These are phyloP conservation scores for Phialophora expanda DNA, from an alignment of 2,329 filamentous ascomycete species.

Conservation along the genomic window DNA sequence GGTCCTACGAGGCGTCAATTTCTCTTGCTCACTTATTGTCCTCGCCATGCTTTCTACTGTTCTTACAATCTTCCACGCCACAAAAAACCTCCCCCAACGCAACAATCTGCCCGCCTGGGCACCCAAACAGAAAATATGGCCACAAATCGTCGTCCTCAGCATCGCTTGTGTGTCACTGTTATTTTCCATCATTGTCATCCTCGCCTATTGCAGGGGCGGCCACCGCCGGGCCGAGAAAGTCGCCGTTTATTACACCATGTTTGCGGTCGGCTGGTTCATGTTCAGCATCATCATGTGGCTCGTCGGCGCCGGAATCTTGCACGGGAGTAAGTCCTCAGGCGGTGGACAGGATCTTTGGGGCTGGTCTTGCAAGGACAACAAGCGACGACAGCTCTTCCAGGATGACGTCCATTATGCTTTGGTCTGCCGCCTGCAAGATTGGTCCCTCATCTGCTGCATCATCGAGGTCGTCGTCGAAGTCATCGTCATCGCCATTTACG, in stretches of 20 bases:
- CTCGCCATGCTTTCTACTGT: slow-evolving; percentile 87
- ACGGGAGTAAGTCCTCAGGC: slow-evolving; percentile 74
- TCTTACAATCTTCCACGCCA: slow-evolving; percentile 90
- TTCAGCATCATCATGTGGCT: slow-evolving; percentile 93
- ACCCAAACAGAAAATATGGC: slow-evolving; percentile 78
- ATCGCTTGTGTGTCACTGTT: slow-evolving; percentile 81
- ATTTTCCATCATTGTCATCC: slow-evolving; percentile 79
- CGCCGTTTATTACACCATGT: slow-evolving; percentile 92
- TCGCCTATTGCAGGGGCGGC: slow-evolving; percentile 85
- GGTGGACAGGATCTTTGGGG: slow-evolving; percentile 93
- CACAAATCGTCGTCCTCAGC: slow-evolving; percentile 80
- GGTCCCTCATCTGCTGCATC: slow-evolving; percentile 93
- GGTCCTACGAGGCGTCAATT: slow-evolving; percentile 92
- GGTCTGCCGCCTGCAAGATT: slow-evolving; percentile 92
- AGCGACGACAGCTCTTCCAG: slow-evolving; percentile 74
- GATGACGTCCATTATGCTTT: slow-evolving; percentile 86
- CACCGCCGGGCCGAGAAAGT: slow-evolving; percentile 90
- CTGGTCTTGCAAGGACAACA: slow-evolving; percentile 94
- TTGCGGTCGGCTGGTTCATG: slow-evolving; percentile 91
- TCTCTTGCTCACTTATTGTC: slow-evolving; percentile 94
- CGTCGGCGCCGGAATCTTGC: slow-evolving; percentile 80
- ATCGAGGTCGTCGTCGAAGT: slow-evolving; percentile 94
- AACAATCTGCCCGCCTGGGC: slow-evolving; percentile 89
- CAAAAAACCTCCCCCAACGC: slow-evolving; percentile 72
- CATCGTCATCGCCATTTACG: slow-evolving; percentile 91